Conservation (phyloP, 2,329 filamentous ascomycete genomes). For the Bipolaris zeicola region DNA sequence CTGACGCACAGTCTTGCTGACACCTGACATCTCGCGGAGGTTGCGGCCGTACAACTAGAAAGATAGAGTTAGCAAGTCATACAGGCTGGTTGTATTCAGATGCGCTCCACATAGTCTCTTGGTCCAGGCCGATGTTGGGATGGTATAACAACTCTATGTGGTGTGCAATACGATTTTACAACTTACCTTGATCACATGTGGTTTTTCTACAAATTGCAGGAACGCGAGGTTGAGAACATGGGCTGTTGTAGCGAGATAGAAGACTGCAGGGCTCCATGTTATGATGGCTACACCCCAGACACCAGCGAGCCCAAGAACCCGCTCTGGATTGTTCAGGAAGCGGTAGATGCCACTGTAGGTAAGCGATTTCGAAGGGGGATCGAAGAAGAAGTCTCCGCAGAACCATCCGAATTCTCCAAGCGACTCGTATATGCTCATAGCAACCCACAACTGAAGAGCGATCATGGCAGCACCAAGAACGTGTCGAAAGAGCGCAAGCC, state of each 20-base stretch:
- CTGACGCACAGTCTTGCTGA: slow-evolving; percentile 88
- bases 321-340: slow-evolving; percentile 96
- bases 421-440: slow-evolving; percentile 90
- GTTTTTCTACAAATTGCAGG: slow-evolving; percentile 91
- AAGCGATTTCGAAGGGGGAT: slow-evolving; percentile 77
- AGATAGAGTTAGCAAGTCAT: neutral
- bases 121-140: neutral
- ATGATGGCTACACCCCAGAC: slow-evolving; percentile 94
- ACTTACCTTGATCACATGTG: slow-evolving; percentile 70
- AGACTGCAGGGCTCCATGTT: slow-evolving; percentile 85
- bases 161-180: neutral
- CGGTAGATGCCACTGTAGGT: slow-evolving; percentile 98
- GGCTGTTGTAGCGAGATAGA: slow-evolving; percentile 82
- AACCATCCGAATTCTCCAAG: slow-evolving; percentile 94
- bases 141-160: neutral
- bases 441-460: slow-evolving; percentile 89
- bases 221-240: slow-evolving; percentile 86
- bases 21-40: slow-evolving; percentile 82
- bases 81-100: neutral
- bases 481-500: slow-evolving; percentile 84
- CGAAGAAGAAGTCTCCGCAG: slow-evolving; percentile 92
- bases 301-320: slow-evolving; percentile 90
- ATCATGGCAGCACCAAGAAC: slow-evolving; percentile 82
- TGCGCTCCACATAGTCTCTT: no score
- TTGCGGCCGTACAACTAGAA: slow-evolving; percentile 75